Percentiles rank a stretch among this genome's conserved stretches.
Conservation (phyloP, 2,329 filamentous ascomycete species). For the Diplodia corticola region DNA sequence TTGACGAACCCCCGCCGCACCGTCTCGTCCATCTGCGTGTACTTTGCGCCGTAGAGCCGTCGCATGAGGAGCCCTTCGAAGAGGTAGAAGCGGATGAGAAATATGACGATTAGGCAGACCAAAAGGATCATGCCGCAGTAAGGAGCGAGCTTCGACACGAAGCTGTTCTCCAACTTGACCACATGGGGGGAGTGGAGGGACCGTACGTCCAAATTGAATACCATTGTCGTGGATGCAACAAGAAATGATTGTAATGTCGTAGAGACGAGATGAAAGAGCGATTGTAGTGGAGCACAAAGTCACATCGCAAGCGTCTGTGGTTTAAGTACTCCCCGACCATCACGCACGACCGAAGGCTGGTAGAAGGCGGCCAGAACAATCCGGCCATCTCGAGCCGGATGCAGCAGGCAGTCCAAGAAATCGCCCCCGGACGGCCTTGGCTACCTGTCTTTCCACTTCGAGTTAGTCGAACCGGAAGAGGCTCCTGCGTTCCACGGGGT, state of each 20-base stretch:
- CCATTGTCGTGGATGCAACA: neutral
- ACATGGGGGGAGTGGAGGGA: neutral
- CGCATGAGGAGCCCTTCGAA: slow-evolving; percentile 43
- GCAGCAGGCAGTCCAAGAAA: neutral
- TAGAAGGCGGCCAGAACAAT: neutral
- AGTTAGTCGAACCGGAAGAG: neutral
- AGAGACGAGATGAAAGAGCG: neutral
- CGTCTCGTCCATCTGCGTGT: slow-evolving; percentile 38
- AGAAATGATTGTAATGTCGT: no score
- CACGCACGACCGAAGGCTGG: neutral
- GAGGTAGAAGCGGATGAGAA: slow-evolving; percentile 34
- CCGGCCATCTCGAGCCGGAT: neutral
- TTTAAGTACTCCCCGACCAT: neutral
- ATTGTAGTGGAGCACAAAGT: neutral
- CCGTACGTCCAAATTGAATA: neutral
- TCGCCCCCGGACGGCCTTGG: neutral
- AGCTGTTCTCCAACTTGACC: neutral
- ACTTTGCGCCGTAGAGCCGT: slow-evolving; percentile 39
- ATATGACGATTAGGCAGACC: slow-evolving; percentile 25
- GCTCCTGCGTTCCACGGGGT: neutral
- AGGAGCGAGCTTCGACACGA: slow-evolving; percentile 28
- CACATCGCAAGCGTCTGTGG: neutral
- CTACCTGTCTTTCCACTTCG: neutral
- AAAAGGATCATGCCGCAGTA: slow-evolving; percentile 31
- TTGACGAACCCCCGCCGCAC: slow-evolving; percentile 48